These are phyloP conservation scores for Podaxis sp. DNA, from an alignment of 768 basidiomycete species.

Conservation along the genomic window DNA sequence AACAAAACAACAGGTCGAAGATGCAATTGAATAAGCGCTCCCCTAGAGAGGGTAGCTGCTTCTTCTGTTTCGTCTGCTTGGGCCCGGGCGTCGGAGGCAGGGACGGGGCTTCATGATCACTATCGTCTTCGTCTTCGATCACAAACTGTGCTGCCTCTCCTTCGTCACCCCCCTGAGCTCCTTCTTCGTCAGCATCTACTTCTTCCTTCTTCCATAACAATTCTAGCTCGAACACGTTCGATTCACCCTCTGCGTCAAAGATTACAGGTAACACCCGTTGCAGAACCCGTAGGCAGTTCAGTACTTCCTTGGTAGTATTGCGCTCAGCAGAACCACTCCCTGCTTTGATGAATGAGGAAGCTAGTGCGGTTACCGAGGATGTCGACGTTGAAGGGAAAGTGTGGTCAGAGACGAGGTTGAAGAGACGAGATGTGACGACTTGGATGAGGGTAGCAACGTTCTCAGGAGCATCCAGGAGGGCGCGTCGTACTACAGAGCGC, in stretches of 20 bases:
- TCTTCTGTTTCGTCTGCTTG: slow-evolving; percentile 32
- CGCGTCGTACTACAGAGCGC: slow-evolving; percentile 65
- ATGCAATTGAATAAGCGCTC: slow-evolving; percentile 78
- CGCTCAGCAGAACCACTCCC: slow-evolving; percentile 49
- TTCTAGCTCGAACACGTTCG: slow-evolving; percentile 72
- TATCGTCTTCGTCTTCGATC: slow-evolving; percentile 79
- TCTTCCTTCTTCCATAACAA: slow-evolving; percentile 79
- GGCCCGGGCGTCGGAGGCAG: slow-evolving; percentile 17
- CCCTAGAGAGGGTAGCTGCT: slow-evolving; percentile 70
- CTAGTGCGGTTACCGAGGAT: slow-evolving; percentile 62
- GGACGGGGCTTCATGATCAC: slow-evolving; percentile 37
- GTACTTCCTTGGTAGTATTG: slow-evolving; percentile 79
- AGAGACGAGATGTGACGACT: slow-evolving; percentile 66
- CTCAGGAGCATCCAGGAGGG: slow-evolving; percentile 78
- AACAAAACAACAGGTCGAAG: slow-evolving; percentile 89
- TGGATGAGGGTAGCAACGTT: slow-evolving; percentile 83
- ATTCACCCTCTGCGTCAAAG: slow-evolving; percentile 76
- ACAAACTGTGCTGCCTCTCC: slow-evolving; percentile 62
- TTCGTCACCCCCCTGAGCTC: slow-evolving; percentile 26
- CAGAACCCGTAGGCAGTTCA: slow-evolving; percentile 91
- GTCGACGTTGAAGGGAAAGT: slow-evolving; percentile 67
- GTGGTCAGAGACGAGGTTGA: slow-evolving; percentile 75
- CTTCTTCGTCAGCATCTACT: slow-evolving; percentile 35
- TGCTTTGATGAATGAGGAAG: slow-evolving; percentile 68
- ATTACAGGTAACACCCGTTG: slow-evolving; percentile 89